phyloP scores from a whole-genome alignment of 768 basidiomycete genomes.

The Auriscalpium vulgare region DNA sequence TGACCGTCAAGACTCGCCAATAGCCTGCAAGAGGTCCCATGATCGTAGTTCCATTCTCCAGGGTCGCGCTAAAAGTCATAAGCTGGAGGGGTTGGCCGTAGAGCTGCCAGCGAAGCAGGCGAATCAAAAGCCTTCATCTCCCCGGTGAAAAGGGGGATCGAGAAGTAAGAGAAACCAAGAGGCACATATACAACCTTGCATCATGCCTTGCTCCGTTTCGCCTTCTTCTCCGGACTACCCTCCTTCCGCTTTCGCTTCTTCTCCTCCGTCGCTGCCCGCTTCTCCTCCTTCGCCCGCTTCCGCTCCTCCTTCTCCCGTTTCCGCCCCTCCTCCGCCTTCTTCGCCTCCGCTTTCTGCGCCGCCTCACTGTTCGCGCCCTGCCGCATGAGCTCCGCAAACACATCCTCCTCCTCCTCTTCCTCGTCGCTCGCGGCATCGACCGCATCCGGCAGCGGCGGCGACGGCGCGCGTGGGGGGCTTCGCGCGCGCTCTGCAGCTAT shows the following conservation, averaged over 20 bases:
- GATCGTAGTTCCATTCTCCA: no score
- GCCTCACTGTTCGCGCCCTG: conserved; percentile 16
- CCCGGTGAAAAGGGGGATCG: no score
- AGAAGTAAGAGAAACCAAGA: no score
- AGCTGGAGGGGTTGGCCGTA: no score
- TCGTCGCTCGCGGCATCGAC: conserved; percentile 17
- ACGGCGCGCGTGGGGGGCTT: conserved; percentile 2
- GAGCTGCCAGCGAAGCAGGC: no score
- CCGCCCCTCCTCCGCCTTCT: conserved; percentile 17
- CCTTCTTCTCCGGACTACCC: conserved; percentile 5
- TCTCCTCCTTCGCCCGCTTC: conserved; percentile 21
- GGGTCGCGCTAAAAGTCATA: no score
- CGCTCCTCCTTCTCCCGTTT: conserved; percentile 17
- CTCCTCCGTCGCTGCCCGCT: conserved; percentile 13
- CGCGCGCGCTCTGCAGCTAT: conserved; percentile 20
- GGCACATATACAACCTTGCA: not conserved
- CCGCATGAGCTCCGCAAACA: conserved; percentile 25
- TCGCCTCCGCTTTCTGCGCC: conserved; percentile 14
- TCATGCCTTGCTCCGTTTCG: conserved; percentile 22
- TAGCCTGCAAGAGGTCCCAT: no score
- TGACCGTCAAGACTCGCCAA: no score
- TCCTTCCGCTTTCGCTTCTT: conserved; percentile 11
- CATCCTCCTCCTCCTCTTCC: conserved; percentile 23
- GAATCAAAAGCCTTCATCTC: no score
- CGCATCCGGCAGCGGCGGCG: conserved; percentile 11